Base-by-base conservation (phyloP, 1,284 basidiomycete species). In the Rhodotorula sp. region DNA sequence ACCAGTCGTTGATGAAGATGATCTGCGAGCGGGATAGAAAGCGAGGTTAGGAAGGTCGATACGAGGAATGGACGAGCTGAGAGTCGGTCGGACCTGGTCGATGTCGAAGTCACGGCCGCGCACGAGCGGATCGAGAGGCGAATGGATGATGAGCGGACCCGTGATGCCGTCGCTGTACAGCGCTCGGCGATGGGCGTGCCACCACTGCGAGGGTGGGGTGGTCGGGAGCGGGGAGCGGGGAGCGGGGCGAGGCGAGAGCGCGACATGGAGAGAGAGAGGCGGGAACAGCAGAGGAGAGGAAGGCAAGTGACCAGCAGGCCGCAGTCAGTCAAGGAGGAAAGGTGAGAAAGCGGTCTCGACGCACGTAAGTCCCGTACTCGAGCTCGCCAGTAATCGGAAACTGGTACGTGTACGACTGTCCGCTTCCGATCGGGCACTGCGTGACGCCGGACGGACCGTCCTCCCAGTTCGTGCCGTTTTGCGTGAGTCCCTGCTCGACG, bases 381-480 rank as follows among this genome's bases (percentile, higher is more conserved):
- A 65, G 55, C 1, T 30, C 22, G 47, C 76, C 76, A 60, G 60
- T 57, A n/a, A 80, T 74, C 27, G 76, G 81, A 72, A 83, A 83
- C 55, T 83, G 82, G 80, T 86, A 86, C 29, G 82, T 80, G 80
- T 85, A 86, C 11, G 80, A 81, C 27, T 80, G 73, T 0, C 81
- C 80, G 0, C 83, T 78, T 3, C 81, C 80, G 68, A 87, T 85
- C 2, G 85, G 84, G 73, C 86, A 87, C 72, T 85, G 83, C 44
- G 80, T 82, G 19, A 85, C 52, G 55, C 81, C 82, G 24, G 78
- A 74, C 0, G 82, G 80, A 0, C 84, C 84, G 68, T 85, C 84
- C 67, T 82, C 83, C 80, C 80, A 65, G 74, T 76, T 60, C 68
- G 75, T 77, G 77, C 81, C 79, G 64, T 80, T 80, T 75, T 80